These are phyloP conservation scores for Pseudomassariella vexata DNA, from an alignment of 2,329 filamentous ascomycete species.

Conservation along the genomic window DNA sequence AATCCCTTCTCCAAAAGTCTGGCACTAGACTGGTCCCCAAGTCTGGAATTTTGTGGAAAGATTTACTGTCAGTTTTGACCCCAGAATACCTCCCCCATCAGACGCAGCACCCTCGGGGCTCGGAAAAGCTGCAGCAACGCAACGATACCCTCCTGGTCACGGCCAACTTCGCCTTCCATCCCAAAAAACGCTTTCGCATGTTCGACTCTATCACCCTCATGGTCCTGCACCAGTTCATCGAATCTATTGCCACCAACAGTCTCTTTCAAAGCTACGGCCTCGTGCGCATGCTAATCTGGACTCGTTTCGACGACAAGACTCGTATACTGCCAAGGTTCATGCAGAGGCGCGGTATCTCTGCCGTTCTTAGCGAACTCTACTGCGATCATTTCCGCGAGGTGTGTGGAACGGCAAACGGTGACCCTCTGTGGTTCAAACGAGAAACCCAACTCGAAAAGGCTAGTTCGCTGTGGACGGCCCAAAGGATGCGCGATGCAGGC, in stretches of 20 bases:
- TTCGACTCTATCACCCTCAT: constrained; percentile 54
- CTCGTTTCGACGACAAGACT: constrained; percentile 54
- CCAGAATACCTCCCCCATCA: constrained; percentile 52
- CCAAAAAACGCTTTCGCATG: constrained; percentile 40
- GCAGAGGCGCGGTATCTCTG: constrained; percentile 46
- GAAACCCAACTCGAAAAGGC: constrained; percentile 43
- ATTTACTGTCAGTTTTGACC: constrained; percentile 49
- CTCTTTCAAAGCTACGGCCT: constrained; percentile 72
- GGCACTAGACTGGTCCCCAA: constrained; percentile 47
- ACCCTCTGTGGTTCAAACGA: constrained; percentile 26
- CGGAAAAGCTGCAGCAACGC: constrained; percentile 36
- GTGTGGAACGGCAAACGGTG: constrained; percentile 31
- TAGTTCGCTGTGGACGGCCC: constrained; percentile 31
- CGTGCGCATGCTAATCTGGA: constrained; percentile 74
- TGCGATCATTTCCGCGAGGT: constrained; percentile 56
- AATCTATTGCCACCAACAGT: constrained; percentile 48
- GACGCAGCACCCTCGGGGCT: constrained; percentile 27
- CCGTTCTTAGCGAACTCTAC: constrained; percentile 55
- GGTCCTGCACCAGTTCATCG: constrained; percentile 57
- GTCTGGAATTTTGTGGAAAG: constrained; percentile 53
- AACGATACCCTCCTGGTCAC: constrained; percentile 73
- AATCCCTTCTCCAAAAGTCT: constrained; percentile 45
- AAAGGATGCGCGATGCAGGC: constrained; percentile 40
- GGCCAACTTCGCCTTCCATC: constrained; percentile 57
- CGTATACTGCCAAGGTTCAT: constrained; percentile 56